These are phyloP conservation scores for Pythium rhizo-oryzae DNA, from an alignment of 352 stramenopile species.

Conservation along the genomic window DNA sequence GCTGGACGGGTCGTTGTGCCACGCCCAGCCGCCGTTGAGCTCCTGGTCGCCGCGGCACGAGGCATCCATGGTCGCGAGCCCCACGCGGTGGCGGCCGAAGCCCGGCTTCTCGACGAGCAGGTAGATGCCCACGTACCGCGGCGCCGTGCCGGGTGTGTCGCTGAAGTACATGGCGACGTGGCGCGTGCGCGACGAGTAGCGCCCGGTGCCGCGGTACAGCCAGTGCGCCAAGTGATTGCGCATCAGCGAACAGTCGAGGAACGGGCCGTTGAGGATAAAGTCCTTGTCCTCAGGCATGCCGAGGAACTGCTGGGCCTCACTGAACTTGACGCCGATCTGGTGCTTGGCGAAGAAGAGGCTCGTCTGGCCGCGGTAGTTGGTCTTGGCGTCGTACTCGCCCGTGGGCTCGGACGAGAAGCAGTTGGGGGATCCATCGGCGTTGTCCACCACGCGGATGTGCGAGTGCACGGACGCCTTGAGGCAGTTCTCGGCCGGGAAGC, in stretches of 20 bases:
- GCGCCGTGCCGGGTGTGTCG: conserved; percentile 27
- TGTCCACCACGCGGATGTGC: conserved; percentile 66
- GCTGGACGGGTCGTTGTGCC: conserved; percentile 73
- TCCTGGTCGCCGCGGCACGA: conserved; percentile 44
- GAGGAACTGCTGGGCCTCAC: conserved; percentile 44
- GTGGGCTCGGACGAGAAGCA: conserved; percentile 52
- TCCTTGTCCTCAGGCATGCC: conserved; percentile 63
- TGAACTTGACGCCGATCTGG: conserved; percentile 73
- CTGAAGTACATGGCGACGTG: conserved; percentile 77
- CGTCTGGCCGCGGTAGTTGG: conserved; percentile 79
- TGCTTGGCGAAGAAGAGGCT: conserved; percentile 83
- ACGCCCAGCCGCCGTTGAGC: conserved; percentile 72
- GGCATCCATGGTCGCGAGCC: conserved; percentile 53
- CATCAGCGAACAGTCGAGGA: conserved; percentile 67
- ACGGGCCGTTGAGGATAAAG: conserved; percentile 80
- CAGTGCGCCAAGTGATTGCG: conserved; percentile 84
- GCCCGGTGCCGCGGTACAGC: conserved; percentile 66
- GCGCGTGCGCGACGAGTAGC: conserved; percentile 66
- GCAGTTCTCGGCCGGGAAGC: conserved; percentile 67
- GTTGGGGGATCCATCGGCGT: conserved; percentile 53
- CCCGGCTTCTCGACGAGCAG: conserved; percentile 75
- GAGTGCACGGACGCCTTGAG: conserved; percentile 58
- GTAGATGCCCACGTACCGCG: conserved; percentile 69
- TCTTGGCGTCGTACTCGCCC: conserved; percentile 45
- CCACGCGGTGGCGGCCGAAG: conserved; percentile 71